phyloP scores from a whole-genome alignment of 306 rosid species.

The Pterocarpus macrocarpus region DNA sequence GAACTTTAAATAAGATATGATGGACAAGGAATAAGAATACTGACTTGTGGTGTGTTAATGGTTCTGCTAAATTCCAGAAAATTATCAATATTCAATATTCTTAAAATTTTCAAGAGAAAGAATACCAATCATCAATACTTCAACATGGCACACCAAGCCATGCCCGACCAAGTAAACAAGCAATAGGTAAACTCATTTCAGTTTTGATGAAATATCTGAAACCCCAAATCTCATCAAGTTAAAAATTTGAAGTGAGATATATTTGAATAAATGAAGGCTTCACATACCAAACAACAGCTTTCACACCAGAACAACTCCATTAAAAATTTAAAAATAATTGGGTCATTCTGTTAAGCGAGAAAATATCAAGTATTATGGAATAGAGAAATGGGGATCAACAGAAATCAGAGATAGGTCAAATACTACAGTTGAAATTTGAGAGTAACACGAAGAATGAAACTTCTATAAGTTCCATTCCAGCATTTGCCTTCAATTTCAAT shows the following conservation, averaged over 20 bases:
- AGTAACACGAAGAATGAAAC: conserved; percentile 4
- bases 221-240: neutral
- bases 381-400: neutral
- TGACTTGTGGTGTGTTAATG: neutral
- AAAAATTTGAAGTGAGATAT: conserved; percentile 13
- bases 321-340: neutral
- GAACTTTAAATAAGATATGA: conserved; percentile 38
- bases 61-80: conserved; percentile 25
- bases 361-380: neutral
- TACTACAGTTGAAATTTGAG: neutral
- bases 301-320: conserved; percentile 24
- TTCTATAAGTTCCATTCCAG: conserved; percentile 3
- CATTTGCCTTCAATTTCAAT: conserved; percentile 18
- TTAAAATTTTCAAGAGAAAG: conserved; percentile 31
- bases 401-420: conserved; percentile 6
- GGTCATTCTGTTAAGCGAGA: conserved; percentile 2
- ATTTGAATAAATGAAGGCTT: conserved; percentile 14
- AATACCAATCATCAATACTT: neutral
- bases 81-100: neutral
- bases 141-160: conserved; percentile 4
- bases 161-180: conserved; percentile 13
- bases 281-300: neutral
- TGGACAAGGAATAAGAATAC: conserved; percentile 24
- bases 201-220: conserved; percentile 5
- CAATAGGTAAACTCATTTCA: neutral